phyloP scores from a whole-genome alignment of 805 yeast species.

The Teunomyces tritomae region DNA sequence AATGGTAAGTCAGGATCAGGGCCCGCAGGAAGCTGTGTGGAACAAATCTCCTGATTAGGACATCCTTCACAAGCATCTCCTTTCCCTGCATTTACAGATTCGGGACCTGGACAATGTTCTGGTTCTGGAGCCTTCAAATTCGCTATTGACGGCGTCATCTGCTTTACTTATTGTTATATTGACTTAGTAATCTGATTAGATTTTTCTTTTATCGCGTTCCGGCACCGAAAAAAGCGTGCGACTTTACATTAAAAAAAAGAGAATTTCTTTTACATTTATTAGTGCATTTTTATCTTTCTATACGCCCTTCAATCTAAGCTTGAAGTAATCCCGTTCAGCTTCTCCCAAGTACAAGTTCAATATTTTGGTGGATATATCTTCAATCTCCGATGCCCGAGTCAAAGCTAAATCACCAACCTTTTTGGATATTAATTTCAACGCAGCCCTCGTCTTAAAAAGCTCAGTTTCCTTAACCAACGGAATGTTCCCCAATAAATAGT shows the following conservation, averaged over 20 bases:
- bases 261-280: too few species aligned
- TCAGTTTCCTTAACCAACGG: conserved; percentile 35
- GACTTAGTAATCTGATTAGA: too few species aligned
- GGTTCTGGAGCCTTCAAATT: conserved; percentile 70
- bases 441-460: conserved; percentile 17
- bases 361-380: conserved; percentile 12
- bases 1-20: conserved; percentile 91
- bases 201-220: too few species aligned
- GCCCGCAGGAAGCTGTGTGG: conserved; percentile 78
- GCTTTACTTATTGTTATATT: background rate
- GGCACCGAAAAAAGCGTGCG: too few species aligned
- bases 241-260: too few species aligned
- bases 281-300: background rate
- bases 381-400: conserved; percentile 9
- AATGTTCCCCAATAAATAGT: conserved; percentile 44
- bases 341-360: conserved; percentile 16
- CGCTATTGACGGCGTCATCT: conserved; percentile 7
- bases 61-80: conserved; percentile 94
- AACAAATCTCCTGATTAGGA: conserved; percentile 89
- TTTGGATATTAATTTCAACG: conserved; percentile 53
- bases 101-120: conserved; percentile 98
- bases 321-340: conserved; percentile 18
- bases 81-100: conserved; percentile 88
- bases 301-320: conserved; percentile 7
- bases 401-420: conserved; percentile 43